Evolutionary conservation across 306 rosid species (phyloP).

Genomic region (Mucuna pruriens): DNA sequence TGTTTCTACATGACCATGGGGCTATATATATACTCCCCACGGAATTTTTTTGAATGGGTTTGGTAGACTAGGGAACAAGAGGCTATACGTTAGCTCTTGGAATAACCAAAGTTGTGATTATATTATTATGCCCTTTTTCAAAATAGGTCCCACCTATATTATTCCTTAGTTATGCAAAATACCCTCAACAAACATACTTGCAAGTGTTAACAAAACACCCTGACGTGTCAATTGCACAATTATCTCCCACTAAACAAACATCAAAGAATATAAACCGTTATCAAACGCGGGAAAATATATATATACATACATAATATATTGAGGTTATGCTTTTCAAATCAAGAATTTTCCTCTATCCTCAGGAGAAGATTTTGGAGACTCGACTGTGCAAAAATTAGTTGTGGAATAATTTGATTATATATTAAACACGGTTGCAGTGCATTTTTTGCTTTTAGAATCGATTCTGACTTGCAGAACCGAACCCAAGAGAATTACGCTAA

Average conservation of each 20-base stretch:
- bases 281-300: background rate
- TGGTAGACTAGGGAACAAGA: constrained; percentile 39
- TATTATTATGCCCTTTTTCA: constrained; percentile 21
- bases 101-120: constrained; percentile 41
- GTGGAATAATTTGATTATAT: background rate
- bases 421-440: background rate
- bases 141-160: constrained; percentile 35
- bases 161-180: constrained; percentile 31
- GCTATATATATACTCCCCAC: constrained; percentile 31
- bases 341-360: background rate
- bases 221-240: background rate
- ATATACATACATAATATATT: background rate
- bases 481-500: constrained; percentile 14
- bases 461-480: constrained; percentile 33
- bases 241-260: constrained; percentile 30
- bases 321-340: constrained; percentile 28
- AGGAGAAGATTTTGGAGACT: background rate
- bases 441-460: constrained; percentile 23
- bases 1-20: constrained; percentile 38
- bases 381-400: background rate
- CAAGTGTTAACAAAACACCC: background rate
- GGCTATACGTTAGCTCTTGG: constrained; percentile 42
- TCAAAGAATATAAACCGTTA: constrained; percentile 19
- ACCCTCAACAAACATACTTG: constrained; percentile 24
- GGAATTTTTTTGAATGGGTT: constrained; percentile 51